Base-by-base conservation (phyloP, 2,329 filamentous ascomycete species). In the Trichophyton mentagrophytes region DNA sequence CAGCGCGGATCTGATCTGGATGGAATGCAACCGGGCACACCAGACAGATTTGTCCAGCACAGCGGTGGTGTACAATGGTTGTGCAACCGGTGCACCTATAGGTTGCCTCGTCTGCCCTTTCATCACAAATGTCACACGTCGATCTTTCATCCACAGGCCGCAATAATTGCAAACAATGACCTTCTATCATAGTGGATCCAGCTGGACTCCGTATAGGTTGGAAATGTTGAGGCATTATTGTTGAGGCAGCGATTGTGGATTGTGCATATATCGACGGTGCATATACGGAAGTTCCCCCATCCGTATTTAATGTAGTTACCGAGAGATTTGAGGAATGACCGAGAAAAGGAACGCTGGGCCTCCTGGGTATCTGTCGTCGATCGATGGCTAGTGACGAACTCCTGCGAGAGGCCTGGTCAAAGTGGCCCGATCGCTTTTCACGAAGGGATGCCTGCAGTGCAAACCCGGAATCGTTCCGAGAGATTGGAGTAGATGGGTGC, bases 351-450 rank as follows among this genome's bases (percentile, higher is more conserved):
- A 86, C 76, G 70, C 83, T 89, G 3, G 88, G 86, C 47, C 76
- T 78, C 66, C 82, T 78, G 56, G 81, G 76, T 61, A 74, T 66
- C 11, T 80, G 80, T 66, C 85, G 81, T 71, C 85, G 85, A 66
- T 89, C 89, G 69, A 91, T 79, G 33, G 87, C 89, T 73, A 96
- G 95, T 0, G 91, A 95, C n/a, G 91, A 95, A 76, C 91, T 96
- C 65, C 92, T 84, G 62, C 91, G 84, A n/a, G 87, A 87, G 65
- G 79, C 74, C 61, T 87, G 84, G 68, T 93, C 88, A 66, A 97
- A 96, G 71, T 96, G 90, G 1, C 89, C 91, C 2, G 93, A 97
- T 58, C 92, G 84, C 77, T 97, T 99, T 75, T 97, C 93, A 36
- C 90, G 85, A 61, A 99, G 78, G 3, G 89, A 95, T 17, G 88